Percentiles rank a stretch among this genome's conserved stretches.
Conservation (phyloP, 768 basidiomycete species). For the Rhizopogon rudus region DNA sequence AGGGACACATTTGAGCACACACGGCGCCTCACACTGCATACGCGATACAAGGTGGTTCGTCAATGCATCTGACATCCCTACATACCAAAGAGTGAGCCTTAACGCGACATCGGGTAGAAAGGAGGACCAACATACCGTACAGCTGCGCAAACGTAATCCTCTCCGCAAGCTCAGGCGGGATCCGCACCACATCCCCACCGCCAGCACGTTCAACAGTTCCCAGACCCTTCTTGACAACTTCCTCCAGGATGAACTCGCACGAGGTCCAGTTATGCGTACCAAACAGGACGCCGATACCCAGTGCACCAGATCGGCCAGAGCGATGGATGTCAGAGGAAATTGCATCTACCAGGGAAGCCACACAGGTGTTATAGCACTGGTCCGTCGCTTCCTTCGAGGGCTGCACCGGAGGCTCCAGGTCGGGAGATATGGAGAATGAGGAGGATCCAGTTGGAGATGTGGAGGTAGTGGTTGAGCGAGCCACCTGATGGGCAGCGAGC, state of each 20-base stretch:
- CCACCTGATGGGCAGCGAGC: constrained; percentile 34
- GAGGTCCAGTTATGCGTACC: constrained; percentile 85
- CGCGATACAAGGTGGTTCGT: constrained; percentile 62
- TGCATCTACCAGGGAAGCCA: constrained; percentile 46
- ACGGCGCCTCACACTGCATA: constrained; percentile 50
- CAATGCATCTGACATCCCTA: constrained; percentile 85
- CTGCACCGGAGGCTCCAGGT: constrained; percentile 65
- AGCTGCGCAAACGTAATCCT: constrained; percentile 75
- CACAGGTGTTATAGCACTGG: constrained; percentile 62
- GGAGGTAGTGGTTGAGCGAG: constrained; percentile 16
- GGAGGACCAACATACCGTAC: constrained; percentile 51
- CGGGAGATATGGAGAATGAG: constrained; percentile 47
- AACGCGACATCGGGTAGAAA: not conserved
- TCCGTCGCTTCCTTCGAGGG: constrained; percentile 67
- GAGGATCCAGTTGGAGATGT: not conserved
- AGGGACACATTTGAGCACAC: constrained; percentile 81
- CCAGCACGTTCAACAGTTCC: not conserved
- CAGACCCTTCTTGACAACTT: constrained; percentile 53
- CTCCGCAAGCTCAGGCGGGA: constrained; percentile 55
- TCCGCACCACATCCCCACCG: constrained; percentile 9
- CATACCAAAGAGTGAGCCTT: constrained; percentile 1
- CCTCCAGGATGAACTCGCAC: constrained; percentile 53
- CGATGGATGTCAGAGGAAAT: constrained; percentile 47
- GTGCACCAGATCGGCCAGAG: constrained; percentile 3
- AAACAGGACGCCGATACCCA: constrained; percentile 62